These are phyloP conservation scores for Teunomyces panamensis DNA, from an alignment of 805 yeast genomes.

Conservation along the genomic window DNA sequence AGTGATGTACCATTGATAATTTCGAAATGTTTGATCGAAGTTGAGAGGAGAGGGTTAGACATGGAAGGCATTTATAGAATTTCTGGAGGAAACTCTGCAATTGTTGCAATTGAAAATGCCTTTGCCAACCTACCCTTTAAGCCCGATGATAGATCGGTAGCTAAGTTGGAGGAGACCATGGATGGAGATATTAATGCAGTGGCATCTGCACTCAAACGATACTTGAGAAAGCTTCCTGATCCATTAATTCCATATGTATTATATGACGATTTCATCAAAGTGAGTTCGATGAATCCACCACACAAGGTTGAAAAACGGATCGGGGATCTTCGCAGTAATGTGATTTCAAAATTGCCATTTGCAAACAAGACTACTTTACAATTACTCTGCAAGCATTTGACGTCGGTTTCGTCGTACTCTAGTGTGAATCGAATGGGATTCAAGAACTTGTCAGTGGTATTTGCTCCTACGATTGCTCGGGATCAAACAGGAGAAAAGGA, in stretches of 20 bases:
- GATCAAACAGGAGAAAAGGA: constrained; percentile 79
- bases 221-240: constrained; percentile 77
- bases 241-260: constrained; percentile 73
- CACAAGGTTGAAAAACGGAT: constrained; percentile 28
- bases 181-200: constrained; percentile 80
- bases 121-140: constrained; percentile 29
- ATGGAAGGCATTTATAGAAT: constrained; percentile 89
- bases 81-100: constrained; percentile 76
- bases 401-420: constrained; percentile 52
- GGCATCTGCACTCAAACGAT: constrained; percentile 82
- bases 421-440: constrained; percentile 73
- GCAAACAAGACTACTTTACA: constrained; percentile 63
- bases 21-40: constrained; percentile 67
- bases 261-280: constrained; percentile 64
- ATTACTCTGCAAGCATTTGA: constrained; percentile 61
- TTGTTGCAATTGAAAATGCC: constrained; percentile 46
- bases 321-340: constrained; percentile 38
- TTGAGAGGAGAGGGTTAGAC: constrained; percentile 72
- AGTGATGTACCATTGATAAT: constrained; percentile 68
- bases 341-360: constrained; percentile 56
- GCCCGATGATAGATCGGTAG: constrained; percentile 32
- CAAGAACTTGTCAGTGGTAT: constrained; percentile 83
- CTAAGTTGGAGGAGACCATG: constrained; percentile 34
- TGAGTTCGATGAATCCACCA: constrained; percentile 37
- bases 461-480: constrained; percentile 88